phyloP scores from a whole-genome alignment of 352 stramenopile species.

The Phytophthora cactorum region DNA sequence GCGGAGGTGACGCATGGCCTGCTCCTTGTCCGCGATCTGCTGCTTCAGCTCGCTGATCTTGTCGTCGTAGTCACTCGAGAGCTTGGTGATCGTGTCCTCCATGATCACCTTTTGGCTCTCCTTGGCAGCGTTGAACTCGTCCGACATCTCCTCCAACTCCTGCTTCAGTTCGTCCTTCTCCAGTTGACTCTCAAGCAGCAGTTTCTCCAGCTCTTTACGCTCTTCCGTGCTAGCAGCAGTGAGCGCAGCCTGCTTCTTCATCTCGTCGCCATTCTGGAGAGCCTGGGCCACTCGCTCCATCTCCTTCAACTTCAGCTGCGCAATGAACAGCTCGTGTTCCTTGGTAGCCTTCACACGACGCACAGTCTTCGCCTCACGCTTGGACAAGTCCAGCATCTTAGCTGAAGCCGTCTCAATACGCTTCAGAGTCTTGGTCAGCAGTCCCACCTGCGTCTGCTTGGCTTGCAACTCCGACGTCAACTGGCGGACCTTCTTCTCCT shows the following conservation, averaged over 20 bases:
- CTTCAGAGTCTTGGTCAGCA: constrained; percentile 61
- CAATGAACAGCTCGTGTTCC: constrained; percentile 65
- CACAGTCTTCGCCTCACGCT: constrained; percentile 58
- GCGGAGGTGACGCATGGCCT: constrained; percentile 44
- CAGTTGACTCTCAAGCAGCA: constrained; percentile 55
- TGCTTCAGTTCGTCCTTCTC: constrained; percentile 67
- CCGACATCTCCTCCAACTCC: constrained; percentile 52
- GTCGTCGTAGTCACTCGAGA: constrained; percentile 56
- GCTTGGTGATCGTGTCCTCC: constrained; percentile 46
- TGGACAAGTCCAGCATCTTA: constrained; percentile 50
- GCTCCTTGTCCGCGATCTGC: constrained; percentile 54
- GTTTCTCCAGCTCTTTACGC: constrained; percentile 56
- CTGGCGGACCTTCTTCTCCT: constrained; percentile 64
- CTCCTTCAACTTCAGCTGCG: constrained; percentile 67
- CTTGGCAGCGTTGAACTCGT: constrained; percentile 42
- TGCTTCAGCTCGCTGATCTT: constrained; percentile 56
- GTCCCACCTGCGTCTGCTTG: constrained; percentile 67
- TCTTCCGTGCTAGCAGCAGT: constrained; percentile 37
- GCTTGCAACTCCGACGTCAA: constrained; percentile 58
- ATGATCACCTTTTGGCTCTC: constrained; percentile 46
- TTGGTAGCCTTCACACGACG: constrained; percentile 63
- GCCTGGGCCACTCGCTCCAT: constrained; percentile 54
- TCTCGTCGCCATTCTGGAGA: constrained; percentile 40
- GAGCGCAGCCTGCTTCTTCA: constrained; percentile 37
- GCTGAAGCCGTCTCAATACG: constrained; percentile 58